Evolutionary conservation across 805 yeast genomes (phyloP), one percentile per base, ranked within the genome.

Genomic region (Candida schatavii): DNA sequence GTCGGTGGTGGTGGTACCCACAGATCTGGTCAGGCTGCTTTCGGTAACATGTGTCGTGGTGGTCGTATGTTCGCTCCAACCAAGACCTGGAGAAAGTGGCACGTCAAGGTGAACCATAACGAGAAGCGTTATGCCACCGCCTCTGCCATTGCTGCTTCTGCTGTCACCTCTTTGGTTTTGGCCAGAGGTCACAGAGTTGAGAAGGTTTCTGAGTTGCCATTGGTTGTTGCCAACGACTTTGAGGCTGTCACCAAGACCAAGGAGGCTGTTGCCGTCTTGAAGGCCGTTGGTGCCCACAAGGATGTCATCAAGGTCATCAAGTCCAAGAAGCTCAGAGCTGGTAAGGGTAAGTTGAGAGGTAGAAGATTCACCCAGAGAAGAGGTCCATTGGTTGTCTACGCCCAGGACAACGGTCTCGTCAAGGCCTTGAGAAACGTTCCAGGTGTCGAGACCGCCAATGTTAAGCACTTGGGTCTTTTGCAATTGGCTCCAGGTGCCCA

Each of bases 41-140:
- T 93, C 84, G 99, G 99, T 85, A 93, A 93, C 93, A 93, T 93
- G 99, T 93, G 99, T 84, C 91, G 99, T 79, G 97, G 97, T 76
- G 99, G 99, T 82, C 96, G 99, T 80, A 93, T 93, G 98, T 93
- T 93, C 71, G 97, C 99, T 77, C 99, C 99, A 75, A 93, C 99
- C 77, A 93, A 93, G 85, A 90, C 96, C 77, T 93, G 99, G 99
- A 89, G 99, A 87, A 91, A 84, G 81, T 93, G 99, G 99, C 95
- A 93, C 89, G 95, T 93, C 69, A 93, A 90, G 85, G 96, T 93
- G 70, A 93, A 93, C 96, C 97, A 89, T 78, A 91, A 91, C 88
- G 96, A 93, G 82, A 91, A 91, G 85, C 90, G 98, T 79, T 93
- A 90, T 78, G 99, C 99, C 59, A 91, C 98, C 62, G 98, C 97